Conservation (phyloP, 495 filamentous ascomycete species). For the Aspergillus wentii region DNA sequence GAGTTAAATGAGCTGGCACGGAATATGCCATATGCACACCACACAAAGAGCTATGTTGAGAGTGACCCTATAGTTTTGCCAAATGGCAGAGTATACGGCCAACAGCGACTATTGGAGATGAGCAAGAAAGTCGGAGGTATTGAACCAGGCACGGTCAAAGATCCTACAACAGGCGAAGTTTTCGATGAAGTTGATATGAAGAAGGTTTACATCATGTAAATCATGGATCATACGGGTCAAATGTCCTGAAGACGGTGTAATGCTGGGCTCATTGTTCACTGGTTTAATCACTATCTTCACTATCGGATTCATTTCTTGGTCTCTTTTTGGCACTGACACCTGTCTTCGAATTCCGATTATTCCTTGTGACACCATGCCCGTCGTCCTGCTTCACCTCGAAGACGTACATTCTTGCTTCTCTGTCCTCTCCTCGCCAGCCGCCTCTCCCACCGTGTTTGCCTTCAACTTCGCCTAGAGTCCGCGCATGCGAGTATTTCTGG, state of each 20-base stretch:
- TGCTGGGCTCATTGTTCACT: too few relatives aligned
- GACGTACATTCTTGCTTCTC: constrained; percentile 70
- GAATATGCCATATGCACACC: constrained; percentile 87
- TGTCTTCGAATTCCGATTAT: not conserved
- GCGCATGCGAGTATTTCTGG: constrained; percentile 80
- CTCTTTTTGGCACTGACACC: constrained; percentile 31
- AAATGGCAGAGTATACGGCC: constrained; percentile 81
- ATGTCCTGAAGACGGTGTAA: too few relatives aligned
- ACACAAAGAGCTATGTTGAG: constrained; percentile 88
- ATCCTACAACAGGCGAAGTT: constrained; percentile 70
- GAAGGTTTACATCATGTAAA: constrained; percentile 84
- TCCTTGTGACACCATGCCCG: constrained; percentile 1
- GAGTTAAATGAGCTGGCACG: constrained; percentile 89
- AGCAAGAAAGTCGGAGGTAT: constrained; percentile 58
- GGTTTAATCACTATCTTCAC: constrained; percentile 35
- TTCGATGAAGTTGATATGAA: constrained; percentile 58
- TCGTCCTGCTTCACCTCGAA: constrained; percentile 64
- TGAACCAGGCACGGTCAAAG: constrained; percentile 62
- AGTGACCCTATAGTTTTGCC: constrained; percentile 81
- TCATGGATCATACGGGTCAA: too few relatives aligned
- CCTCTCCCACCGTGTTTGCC: constrained; percentile 47
- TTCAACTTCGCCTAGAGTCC: constrained; percentile 78
- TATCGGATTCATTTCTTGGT: constrained; percentile 39
- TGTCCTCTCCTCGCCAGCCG: constrained; percentile 76
- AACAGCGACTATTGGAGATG: constrained; percentile 66